Base-by-base conservation (phyloP, 108 stramenopile genomes). In the Cyclotella kingstonii region DNA sequence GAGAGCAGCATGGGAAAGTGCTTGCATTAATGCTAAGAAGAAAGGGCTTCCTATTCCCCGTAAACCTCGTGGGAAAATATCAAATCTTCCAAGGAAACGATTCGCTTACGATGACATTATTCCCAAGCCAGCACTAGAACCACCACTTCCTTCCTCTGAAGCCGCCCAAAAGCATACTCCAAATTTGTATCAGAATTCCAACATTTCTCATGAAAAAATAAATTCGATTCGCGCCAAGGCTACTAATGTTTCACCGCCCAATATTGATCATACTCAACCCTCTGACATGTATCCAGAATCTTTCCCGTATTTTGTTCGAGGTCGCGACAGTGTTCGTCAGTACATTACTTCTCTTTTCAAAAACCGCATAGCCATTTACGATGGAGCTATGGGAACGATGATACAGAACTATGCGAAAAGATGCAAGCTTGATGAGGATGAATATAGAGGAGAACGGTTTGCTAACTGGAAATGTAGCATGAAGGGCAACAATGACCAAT, bases 361-460 rank as follows among this genome's bases (percentile, higher is more conserved):
- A 1, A 73, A 58, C 19, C 77, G 82, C 48, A 93, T 96, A 60
- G 92, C 94, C 34, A 89, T 97, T 56, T 98, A 97, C 60, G 98
- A 99, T 60, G 98, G 98, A 47, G 98, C 97, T 38, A 99, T 99
- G 98, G 98, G 97, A 35, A 99, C 98, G 38, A 99, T 99, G 98
- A 99, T 99, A 72, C 98, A 99, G 69, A 96, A 97, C 76, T 93
- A 96, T 53, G 70, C 88, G 56, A 91, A 96, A 84, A 81, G 77
- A 68, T 88, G 91, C 79, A 91, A 78, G 68, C 76, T 98, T 29
- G 94, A 91, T 19, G 98, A 98, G 63, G 96, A 86, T 54, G 96
- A 96, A 38, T 98, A 89, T 85, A 84, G 98, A 30, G 98, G 97
- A 11, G 97, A 98, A 50, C 81, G 87, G 23, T 98, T 96, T 79